Evolutionary conservation across 75 land plant species (phyloP).

Genomic region (Pinus albicaulis): DNA sequence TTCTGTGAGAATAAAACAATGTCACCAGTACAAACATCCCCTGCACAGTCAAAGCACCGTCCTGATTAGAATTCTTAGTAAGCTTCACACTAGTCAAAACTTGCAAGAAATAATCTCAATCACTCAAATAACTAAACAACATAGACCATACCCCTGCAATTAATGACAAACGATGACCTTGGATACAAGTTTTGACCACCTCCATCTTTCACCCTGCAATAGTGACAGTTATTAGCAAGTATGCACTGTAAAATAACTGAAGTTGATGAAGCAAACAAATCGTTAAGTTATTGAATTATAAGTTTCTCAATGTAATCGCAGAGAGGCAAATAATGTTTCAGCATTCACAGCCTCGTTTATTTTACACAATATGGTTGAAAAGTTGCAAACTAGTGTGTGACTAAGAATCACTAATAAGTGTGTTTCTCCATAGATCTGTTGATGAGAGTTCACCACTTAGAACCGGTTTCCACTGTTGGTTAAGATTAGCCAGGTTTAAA

Average conservation of each 20-base stretch:
- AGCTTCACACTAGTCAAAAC: neutral
- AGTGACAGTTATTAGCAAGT: neutral
- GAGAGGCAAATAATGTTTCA: neutral
- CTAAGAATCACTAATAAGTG: neutral
- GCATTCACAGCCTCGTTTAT: neutral
- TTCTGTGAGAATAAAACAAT: conserved; percentile 30
- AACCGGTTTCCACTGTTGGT: neutral
- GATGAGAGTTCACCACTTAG: neutral
- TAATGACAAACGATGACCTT: conserved; percentile 20
- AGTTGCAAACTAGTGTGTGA: neutral
- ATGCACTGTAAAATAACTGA: neutral
- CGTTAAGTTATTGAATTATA: neutral
- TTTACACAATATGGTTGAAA: neutral
- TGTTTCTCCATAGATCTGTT: neutral
- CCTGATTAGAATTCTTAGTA: neutral
- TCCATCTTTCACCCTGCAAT: conserved; percentile 24
- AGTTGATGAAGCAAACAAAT: neutral
- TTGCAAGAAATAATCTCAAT: neutral
- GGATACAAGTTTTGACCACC: conserved; percentile 22
- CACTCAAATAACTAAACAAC: conserved; percentile 1
- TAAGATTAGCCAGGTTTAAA: neutral
- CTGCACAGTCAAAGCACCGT: conserved; percentile 11
- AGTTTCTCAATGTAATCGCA: neutral
- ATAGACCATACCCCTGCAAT: conserved; percentile 22
- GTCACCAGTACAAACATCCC: conserved; percentile 37